Base-by-base conservation (phyloP, 2,329 filamentous ascomycete species). In the Pseudogymnoascus sp. region DNA sequence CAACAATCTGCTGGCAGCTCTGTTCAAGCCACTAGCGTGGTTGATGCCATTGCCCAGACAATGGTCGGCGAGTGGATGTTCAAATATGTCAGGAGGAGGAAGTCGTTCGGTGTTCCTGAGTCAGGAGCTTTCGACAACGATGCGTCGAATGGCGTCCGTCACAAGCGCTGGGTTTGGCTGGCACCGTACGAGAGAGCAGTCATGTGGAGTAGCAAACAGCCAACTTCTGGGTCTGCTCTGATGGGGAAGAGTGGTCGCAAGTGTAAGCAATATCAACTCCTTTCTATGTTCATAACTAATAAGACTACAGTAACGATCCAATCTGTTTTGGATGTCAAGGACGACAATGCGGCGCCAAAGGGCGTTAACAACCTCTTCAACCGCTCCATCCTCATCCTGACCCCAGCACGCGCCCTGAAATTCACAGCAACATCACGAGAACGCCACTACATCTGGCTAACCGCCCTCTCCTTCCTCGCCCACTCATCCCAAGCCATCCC, bases 41-140 rank as follows among this genome's bases (percentile, higher is more conserved):
- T 99, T 5, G 94, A 97, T 77, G 92, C 94, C 3, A 97, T 99
- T 74, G 92, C 94, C 1, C 92, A 96, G 72, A 95, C 93, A 0
- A 99, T 99, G 94, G 91, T 99, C 31, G 94, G 94, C 38, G 94
- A 97, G 71, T 94, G 91, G 89, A 93, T 95, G 90, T 92, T 88
- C 79, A 95, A 95, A 75, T 94, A 95, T 71, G 89, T 93, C 35
- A 84, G 90, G 61, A 84, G 90, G 73, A 85, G 93, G 67, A 97
- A 92, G 77, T 95, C 93, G 0, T 97, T 99, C 73, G 91, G 91
- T 18, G 85, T 93, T 62, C 77, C 83, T 2, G 90, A 92, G 50
- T 81, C 79, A 23, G 84, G 82, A 67, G 85, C 89, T 66, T 88
- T 81, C 66, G 86, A 90, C 75, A 86, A 85, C 66, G 87, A 89